Base-by-base conservation (phyloP, 768 basidiomycete genomes). In the Galerina marginata region DNA sequence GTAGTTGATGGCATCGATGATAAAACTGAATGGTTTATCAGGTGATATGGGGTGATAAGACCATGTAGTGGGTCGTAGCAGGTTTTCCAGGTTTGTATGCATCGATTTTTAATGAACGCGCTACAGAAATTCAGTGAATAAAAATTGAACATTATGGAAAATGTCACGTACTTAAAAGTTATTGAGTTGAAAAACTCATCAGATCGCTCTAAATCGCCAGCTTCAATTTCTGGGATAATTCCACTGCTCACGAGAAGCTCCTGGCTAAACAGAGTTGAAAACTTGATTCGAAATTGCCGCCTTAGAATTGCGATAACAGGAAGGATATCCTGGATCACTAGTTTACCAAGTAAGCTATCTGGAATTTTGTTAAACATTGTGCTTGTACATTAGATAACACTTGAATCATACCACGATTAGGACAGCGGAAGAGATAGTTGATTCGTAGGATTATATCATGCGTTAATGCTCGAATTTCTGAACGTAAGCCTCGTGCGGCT, bases 111-210 rank as follows among this genome's bases (percentile, higher is more conserved):
- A 29, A 29, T 29, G 29, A 29, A 29, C 29, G 29, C 29, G 29
- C 29, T 29, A 29, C 29, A 29, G 10, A 29, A 29, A 29, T 29
- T 29, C 29, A 3, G 6, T 29, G 29, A 29, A 29, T 29, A 3
- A 29, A 29, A 29, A 29, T 6, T 23, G 20, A 47, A 6, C 29
- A 29, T 29, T 29, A 29, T 29, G 29, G 6, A 29, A 29, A 29
- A 29, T 29, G n/a, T n/a, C 10, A 33, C 33, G 2, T 44, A 54
- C 53, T 54, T 54, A 23, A 20, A 54, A 4, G 53, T 54, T 16
- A 54, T 42, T 9, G 38, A 42, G 43, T 54, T 44, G 33, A 54
- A 54, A 23, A 54, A 54, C 6, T 12, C 20, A 43, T 54, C 53
- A 10, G 53, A 54, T 14, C 33, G 15, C 10, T 14, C n/a, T 5